Conservation (phyloP, 257 asterid genomes). For the Agastache rugosa region DNA sequence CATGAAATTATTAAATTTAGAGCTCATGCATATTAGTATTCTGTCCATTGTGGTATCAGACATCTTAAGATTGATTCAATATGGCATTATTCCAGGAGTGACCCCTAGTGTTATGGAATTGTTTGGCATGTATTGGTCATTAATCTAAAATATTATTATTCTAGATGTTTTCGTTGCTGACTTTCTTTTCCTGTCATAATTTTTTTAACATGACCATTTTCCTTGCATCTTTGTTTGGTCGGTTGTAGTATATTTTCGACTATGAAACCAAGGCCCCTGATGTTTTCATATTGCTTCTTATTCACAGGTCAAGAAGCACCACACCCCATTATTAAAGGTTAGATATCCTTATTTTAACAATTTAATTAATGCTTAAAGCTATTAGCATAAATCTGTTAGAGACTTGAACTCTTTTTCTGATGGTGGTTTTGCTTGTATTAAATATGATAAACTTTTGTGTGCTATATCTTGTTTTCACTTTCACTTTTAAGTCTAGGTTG, state of each 20-base stretch:
- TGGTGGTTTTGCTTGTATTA: constrained; percentile 11
- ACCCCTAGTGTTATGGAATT: neutral
- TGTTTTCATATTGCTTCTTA: constrained; percentile 27
- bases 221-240: constrained; percentile 8
- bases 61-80: constrained; percentile 1
- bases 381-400: neutral
- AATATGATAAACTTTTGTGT: neutral
- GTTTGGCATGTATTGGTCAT: constrained; percentile 3
- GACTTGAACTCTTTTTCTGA: neutral
- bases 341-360: constrained; percentile 34
- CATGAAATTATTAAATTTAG: neutral
- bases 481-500: neutral
- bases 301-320: constrained; percentile 81
- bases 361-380: neutral
- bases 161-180: neutral
- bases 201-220: constrained; percentile 3
- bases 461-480: neutral
- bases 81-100: neutral
- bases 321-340: constrained; percentile 88
- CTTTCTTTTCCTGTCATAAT: constrained; percentile 4
- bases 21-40: neutral
- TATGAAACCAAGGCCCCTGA: constrained; percentile 34
- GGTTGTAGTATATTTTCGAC: neutral
- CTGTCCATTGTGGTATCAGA: constrained; percentile 1
- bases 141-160: neutral